phyloP scores from a whole-genome alignment of 257 asterid genomes.

The Haberlea rhodopensis region DNA sequence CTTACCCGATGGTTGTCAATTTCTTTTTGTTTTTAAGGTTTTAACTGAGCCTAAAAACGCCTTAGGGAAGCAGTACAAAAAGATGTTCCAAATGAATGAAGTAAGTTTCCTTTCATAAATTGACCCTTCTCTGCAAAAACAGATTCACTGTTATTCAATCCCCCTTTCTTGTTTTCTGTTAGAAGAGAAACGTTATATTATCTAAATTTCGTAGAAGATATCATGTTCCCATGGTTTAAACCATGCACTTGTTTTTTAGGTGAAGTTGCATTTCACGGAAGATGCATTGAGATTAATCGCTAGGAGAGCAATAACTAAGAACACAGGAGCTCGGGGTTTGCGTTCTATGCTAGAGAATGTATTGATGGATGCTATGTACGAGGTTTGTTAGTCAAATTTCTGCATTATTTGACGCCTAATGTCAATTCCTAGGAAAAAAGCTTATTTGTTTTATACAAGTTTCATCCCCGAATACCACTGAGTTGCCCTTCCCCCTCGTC shows the following conservation, averaged over 20 bases:
- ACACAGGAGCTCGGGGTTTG: conserved; percentile 95
- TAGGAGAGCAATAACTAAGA: conserved; percentile 76
- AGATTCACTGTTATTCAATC: not conserved
- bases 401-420: no score
- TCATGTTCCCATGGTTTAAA: no score
- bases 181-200: no score
- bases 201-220: no score
- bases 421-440: not conserved
- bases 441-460: not conserved
- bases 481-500: not conserved
- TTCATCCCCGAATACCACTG: not conserved
- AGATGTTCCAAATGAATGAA: conserved; percentile 95
- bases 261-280: conserved; percentile 81
- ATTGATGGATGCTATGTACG: conserved; percentile 98
- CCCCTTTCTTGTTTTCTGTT: not conserved
- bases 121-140: conserved; percentile 1
- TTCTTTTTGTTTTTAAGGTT: conserved; percentile 64
- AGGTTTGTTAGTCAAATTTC: conserved; percentile 45
- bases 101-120: conserved; percentile 39
- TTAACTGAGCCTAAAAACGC: conserved; percentile 96
- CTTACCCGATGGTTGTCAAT: conserved; percentile 16
- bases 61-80: conserved; percentile 89
- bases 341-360: conserved; percentile 83
- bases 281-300: conserved; percentile 88
- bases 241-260: conserved; percentile 51